phyloP scores from a whole-genome alignment of 345 rosid species.

The Salix purpurea region DNA sequence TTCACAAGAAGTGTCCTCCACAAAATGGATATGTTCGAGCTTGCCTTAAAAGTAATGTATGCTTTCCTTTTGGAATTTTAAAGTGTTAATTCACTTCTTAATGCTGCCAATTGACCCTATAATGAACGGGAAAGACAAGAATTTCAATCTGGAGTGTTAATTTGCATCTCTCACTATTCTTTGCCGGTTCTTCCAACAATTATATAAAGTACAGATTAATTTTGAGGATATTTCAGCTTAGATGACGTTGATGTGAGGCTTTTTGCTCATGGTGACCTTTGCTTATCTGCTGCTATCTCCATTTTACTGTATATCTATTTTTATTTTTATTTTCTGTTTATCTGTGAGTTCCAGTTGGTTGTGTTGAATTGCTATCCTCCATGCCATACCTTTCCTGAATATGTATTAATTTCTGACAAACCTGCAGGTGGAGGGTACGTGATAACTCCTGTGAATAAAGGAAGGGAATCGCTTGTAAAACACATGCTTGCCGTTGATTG shows the following conservation, averaged over 20 bases:
- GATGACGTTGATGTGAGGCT: neutral
- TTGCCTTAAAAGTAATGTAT: conserved; percentile 75
- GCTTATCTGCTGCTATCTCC: neutral
- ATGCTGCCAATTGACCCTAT: conserved; percentile 1
- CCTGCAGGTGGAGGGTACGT: conserved; percentile 91
- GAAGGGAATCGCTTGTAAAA: conserved; percentile 67
- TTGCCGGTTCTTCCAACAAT: neutral
- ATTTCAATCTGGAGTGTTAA: neutral
- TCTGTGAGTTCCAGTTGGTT: neutral
- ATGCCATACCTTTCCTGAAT: neutral
- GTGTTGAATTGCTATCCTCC: neutral
- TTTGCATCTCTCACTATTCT: neutral
- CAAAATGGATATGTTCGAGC: conserved; percentile 82
- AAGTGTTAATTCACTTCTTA: neutral
- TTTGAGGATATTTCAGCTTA: neutral
- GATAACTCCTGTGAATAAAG: conserved; percentile 65
- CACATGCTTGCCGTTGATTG: conserved; percentile 95
- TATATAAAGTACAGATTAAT: neutral
- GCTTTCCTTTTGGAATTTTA: conserved; percentile 26
- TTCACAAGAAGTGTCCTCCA: conserved; percentile 69
- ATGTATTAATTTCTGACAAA: neutral
- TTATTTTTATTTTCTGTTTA: neutral
- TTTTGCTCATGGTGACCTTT: neutral
- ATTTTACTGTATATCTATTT: neutral
- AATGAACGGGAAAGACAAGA: neutral